Base-by-base conservation (phyloP, 106 monocot genomes). In the Acanthochlamys bracteata region DNA sequence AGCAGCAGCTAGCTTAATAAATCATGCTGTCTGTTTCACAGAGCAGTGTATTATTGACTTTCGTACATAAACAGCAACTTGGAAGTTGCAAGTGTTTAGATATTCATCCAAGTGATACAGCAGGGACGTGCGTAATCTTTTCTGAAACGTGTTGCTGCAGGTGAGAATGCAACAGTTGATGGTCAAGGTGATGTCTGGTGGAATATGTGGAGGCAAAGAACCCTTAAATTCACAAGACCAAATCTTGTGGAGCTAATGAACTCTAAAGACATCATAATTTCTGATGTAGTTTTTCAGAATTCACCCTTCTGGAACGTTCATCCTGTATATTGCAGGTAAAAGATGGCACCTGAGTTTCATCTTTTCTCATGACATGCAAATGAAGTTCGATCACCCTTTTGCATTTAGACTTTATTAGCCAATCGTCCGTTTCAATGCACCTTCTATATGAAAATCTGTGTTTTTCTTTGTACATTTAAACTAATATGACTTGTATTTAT, bases 301-400 rank as follows among this genome's bases (percentile, higher is more conserved):
- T 90, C 94, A 1, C 90, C 94, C 11, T 95, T 95, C 64, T 95
- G 94, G 94, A 95, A 86, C 24, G 80, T 95, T n/a, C 94, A 95
- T 54, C 94, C 94, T 47, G 90, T 95, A 71, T 95, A 95, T 61
- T 90, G 90, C 90, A 87, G 71, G 94, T 95, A 45, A 59, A 49
- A 49, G 4, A 49, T 49, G 6, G 33, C 33, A 33, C 33, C 33
- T 33, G 4, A 33, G 6, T 33, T 3, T 33, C 33, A 33, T 33
- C 1, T 6, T 33, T 6, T 33, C 33, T 33, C 33, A 33, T 33
- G 6, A 33, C 33, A 33, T 3, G 4, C 33, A 33, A 33, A 33
- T 33, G 33, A 33, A 33, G 33, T 6, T 33, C 4, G 33, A 33
- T 3, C 33, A 33, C 6, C 6, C 1, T 33, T 33, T 33, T 33